Conservation (phyloP, 1,284 basidiomycete species). For the Cryptococcus sp. region DNA sequence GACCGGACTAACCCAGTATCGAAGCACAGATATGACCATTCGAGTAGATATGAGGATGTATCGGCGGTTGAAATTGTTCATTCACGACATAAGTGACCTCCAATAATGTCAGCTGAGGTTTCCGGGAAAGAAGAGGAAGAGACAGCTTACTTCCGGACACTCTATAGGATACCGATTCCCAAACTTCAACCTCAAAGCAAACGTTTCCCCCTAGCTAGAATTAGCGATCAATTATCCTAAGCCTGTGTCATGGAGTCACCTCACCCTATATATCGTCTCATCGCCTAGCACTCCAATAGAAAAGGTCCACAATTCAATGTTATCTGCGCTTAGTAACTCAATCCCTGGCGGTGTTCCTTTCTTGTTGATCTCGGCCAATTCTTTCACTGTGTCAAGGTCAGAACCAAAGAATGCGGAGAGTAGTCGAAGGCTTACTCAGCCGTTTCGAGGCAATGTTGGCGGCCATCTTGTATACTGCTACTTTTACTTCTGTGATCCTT, state of each 20-base stretch:
- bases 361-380: conserved; percentile 37
- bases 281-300: conserved; percentile 39
- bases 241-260: conserved; percentile 20
- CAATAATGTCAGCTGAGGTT: neutral
- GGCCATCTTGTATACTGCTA: conserved; percentile 7
- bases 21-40: conserved; percentile 49
- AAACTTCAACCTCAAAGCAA: conserved; percentile 41
- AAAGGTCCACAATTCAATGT: conserved; percentile 38
- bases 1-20: conserved; percentile 30
- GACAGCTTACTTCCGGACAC: conserved; percentile 34
- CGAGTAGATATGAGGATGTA: conserved; percentile 47
- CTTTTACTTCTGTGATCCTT: too few species aligned
- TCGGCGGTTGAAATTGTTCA: conserved; percentile 34
- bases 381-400: conserved; percentile 35
- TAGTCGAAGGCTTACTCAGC: neutral
- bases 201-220: conserved; percentile 34
- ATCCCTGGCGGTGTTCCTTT: conserved; percentile 43
- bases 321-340: conserved; percentile 27
- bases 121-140: neutral
- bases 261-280: conserved; percentile 41
- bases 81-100: conserved; percentile 45
- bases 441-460: conserved; percentile 20
- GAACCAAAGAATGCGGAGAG: neutral
- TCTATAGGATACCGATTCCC: conserved; percentile 45
- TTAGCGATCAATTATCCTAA: conserved; percentile 14